Conservation (phyloP, 2,329 filamentous ascomycete species). For the Parascedosporium putredinis region DNA sequence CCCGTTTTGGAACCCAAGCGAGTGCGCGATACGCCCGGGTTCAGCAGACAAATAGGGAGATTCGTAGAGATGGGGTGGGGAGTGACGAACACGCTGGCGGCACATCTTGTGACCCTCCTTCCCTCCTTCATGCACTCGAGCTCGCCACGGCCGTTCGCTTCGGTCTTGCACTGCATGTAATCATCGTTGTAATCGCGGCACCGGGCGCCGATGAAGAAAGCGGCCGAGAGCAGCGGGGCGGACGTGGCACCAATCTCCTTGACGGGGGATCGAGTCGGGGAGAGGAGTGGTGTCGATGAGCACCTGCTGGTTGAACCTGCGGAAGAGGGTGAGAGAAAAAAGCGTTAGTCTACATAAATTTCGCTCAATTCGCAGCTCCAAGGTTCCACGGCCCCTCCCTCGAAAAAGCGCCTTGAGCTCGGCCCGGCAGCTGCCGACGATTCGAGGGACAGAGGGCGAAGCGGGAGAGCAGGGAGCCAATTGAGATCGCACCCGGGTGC, state of each 20-base stretch:
- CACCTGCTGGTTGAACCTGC: slow-evolving; percentile 85
- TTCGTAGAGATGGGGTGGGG: neutral
- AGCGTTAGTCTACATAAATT: slow-evolving; percentile 21
- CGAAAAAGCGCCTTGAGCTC: too few relatives aligned
- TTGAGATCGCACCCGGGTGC: slow-evolving; percentile 6
- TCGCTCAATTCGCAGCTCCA: slow-evolving; percentile 13
- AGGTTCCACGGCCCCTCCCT: too few relatives aligned
- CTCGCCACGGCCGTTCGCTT: slow-evolving; percentile 83
- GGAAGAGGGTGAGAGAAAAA: slow-evolving; percentile 9
- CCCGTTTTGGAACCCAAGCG: too few relatives aligned
- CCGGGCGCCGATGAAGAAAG: slow-evolving; percentile 93
- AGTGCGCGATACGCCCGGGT: too few relatives aligned
- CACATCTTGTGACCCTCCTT: slow-evolving; percentile 90
- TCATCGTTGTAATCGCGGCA: slow-evolving; percentile 97
- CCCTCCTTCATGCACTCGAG: slow-evolving; percentile 94
- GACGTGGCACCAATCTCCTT: slow-evolving; percentile 89
- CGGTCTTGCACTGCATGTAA: slow-evolving; percentile 99
- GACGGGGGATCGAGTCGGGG: slow-evolving; percentile 82
- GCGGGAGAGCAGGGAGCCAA: slow-evolving; percentile 9
- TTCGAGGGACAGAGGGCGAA: too few relatives aligned
- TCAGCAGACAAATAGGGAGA: too few relatives aligned
- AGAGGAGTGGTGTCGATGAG: slow-evolving; percentile 95
- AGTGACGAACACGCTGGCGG: slow-evolving; percentile 79
- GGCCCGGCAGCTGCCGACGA: too few relatives aligned
- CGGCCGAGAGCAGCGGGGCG: slow-evolving; percentile 80